phyloP scores from a whole-genome alignment of 371 early-diverging fungal genomes.

The Rhizopus arrhizus region DNA sequence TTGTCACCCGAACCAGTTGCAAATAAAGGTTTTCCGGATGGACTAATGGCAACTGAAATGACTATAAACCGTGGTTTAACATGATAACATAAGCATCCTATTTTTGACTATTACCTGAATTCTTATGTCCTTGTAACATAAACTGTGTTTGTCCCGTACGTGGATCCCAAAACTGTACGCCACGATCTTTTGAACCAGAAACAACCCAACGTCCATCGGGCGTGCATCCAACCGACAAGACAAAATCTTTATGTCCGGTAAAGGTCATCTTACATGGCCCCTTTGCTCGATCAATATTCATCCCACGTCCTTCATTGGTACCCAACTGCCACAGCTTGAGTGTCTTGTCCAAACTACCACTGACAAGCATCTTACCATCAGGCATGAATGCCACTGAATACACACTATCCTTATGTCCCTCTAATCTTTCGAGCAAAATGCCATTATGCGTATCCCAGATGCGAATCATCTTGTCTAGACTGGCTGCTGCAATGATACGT shows the following conservation, averaged over 20 bases:
- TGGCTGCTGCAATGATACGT: constrained; percentile 74
- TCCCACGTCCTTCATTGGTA: constrained; percentile 29
- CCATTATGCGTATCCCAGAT: constrained; percentile 87
- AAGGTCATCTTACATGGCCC: constrained; percentile 58
- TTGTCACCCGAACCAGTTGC: constrained; percentile 98
- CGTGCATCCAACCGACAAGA: constrained; percentile 92
- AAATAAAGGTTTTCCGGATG: constrained; percentile 77
- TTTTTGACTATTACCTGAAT: constrained; percentile 68
- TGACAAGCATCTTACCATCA: constrained; percentile 85
- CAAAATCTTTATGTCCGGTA: constrained; percentile 85
- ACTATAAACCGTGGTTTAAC: constrained; percentile 49
- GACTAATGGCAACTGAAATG: constrained; percentile 90
- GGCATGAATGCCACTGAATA: constrained; percentile 93
- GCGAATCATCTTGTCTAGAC: constrained; percentile 86
- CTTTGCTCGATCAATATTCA: constrained; percentile 32
- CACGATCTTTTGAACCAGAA: constrained; percentile 92
- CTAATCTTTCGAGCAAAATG: constrained; percentile 75
- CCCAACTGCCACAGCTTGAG: constrained; percentile 88
- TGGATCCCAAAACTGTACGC: constrained; percentile 96
- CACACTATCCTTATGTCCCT: constrained; percentile 93
- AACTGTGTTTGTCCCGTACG: constrained; percentile 78
- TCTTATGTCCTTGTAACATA: constrained; percentile 96
- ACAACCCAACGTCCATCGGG: constrained; percentile 93
- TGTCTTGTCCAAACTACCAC: constrained; percentile 93
- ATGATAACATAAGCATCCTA: background rate